Evolutionary conservation across 345 rosid genomes (phyloP).

Genomic region (Syzygium aqueum): DNA sequence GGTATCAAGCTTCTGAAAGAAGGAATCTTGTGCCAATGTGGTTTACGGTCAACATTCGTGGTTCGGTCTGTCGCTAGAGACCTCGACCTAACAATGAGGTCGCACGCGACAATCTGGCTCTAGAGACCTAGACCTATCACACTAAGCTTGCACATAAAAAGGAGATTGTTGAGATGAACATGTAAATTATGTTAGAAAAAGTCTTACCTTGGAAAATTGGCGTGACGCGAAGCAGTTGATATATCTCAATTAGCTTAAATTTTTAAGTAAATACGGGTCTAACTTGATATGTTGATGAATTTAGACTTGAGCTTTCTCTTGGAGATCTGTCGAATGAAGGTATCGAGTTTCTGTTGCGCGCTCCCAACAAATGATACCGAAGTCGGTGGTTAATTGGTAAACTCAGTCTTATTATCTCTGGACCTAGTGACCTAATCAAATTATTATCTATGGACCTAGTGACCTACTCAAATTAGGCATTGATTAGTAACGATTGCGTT

Average conservation of each 20-base stretch:
- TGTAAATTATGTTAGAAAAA: background rate
- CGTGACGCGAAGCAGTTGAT: accelerated
- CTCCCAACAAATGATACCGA: background rate
- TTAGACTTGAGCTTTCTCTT: background rate
- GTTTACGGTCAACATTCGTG: background rate
- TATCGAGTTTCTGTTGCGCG: accelerated
- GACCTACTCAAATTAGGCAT: background rate
- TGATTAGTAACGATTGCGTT: background rate
- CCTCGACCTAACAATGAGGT: background rate
- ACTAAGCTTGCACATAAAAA: too few species aligned
- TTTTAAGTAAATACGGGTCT: accelerated
- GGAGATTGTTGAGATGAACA: too few species aligned
- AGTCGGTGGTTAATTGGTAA: background rate
- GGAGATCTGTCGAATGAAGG: background rate
- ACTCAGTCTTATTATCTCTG: too few species aligned
- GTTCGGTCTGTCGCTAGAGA: background rate
- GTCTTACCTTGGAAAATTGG: accelerated
- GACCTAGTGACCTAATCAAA: background rate
- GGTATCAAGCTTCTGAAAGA: background rate
- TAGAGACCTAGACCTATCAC: too few species aligned
- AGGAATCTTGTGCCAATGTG: background rate
- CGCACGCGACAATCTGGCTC: accelerated
- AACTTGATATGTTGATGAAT: accelerated
- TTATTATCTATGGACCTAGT: background rate
- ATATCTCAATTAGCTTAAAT: background rate